phyloP scores from a whole-genome alignment of 176 grass and related monocot species.

The Triticum aestivum region DNA sequence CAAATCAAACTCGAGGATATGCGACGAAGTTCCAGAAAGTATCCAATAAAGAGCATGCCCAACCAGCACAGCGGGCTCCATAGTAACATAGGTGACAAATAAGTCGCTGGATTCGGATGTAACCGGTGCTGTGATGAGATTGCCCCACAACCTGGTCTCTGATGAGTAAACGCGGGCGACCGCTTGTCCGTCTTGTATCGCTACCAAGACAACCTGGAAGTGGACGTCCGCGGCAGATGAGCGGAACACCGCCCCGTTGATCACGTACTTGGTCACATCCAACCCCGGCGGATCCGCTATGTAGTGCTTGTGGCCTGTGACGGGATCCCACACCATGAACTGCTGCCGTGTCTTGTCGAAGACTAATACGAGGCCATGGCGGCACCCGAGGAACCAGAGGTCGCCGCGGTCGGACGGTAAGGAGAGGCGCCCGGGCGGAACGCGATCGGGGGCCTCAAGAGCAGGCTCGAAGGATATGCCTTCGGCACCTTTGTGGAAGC shows the following conservation, averaged over 20 bases:
- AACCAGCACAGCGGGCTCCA: neutral
- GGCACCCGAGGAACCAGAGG: neutral
- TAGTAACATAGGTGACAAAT: neutral
- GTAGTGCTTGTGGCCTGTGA: neutral
- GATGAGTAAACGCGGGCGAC: neutral
- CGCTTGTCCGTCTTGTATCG: neutral
- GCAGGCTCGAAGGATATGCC: neutral
- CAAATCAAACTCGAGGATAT: neutral
- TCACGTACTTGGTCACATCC: too few species aligned
- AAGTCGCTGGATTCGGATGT: neutral
- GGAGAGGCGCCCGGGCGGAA: neutral
- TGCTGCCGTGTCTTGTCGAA: neutral
- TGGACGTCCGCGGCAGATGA: neutral
- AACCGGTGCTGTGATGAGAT: neutral
- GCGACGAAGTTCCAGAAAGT: neutral
- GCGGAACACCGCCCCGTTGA: neutral
- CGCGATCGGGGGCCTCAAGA: neutral
- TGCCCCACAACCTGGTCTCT: neutral
- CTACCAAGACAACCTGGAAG: neutral
- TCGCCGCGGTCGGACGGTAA: neutral
- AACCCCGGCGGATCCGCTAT: too few species aligned
- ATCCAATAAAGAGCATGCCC: neutral
- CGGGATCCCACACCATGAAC: neutral
- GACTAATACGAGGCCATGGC: neutral
- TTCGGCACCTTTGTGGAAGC: too few species aligned